Base-by-base conservation (phyloP, 2,329 filamentous ascomycete species). In the Pochonia chlamydosporia region DNA sequence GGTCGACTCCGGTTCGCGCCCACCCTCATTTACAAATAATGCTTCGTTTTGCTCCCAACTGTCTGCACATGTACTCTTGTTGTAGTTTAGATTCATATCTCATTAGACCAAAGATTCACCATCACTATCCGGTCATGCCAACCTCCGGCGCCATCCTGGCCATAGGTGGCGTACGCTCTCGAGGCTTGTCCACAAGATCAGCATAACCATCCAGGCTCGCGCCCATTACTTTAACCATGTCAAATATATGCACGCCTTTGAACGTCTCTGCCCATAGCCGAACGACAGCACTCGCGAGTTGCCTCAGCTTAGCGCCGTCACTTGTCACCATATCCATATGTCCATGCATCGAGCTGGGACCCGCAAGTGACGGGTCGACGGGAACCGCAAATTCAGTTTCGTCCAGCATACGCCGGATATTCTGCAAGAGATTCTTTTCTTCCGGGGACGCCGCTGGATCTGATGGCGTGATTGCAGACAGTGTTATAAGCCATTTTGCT, bases 321-420 rank as follows among this genome's bases (percentile, higher is more conserved):
- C 67, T 74, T 10, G 68, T 63, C 18, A 66, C 66, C 35, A 70
- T 62, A 40, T 77, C 74, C 51, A 67, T 65, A 60, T 52, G 68
- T 52, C 55, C 68, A 59, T 52, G 46, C 7, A 61, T 64, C 33
- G 62, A 60, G 14, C 61, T 61, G 16, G 62, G 63, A 5, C 67
- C 72, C 0, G 72, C 67, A 14, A 81, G 64, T 3, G 76, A 78
- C 3, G 77, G 75, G 43, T 82, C 78, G 37, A 81, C 73, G 2
- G 78, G 76, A 4, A 81, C 76, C 6, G 78, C 78, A 52, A 81
- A 82, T 54, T 82, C 78, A 1, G 79, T 82, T 61, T 83, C 79
- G 53, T 81, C 76, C 10, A 83, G 65, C 71, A 82, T 79, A 21
- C 74, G 71, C 14, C 76, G 71, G 18, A 82, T 67, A 59, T 74